Percentiles rank a stretch among this genome's conserved stretches.
These are phyloP conservation scores for Colletotrichum aenigma DNA, from an alignment of 2,329 filamentous ascomycete species.

Conservation along the genomic window DNA sequence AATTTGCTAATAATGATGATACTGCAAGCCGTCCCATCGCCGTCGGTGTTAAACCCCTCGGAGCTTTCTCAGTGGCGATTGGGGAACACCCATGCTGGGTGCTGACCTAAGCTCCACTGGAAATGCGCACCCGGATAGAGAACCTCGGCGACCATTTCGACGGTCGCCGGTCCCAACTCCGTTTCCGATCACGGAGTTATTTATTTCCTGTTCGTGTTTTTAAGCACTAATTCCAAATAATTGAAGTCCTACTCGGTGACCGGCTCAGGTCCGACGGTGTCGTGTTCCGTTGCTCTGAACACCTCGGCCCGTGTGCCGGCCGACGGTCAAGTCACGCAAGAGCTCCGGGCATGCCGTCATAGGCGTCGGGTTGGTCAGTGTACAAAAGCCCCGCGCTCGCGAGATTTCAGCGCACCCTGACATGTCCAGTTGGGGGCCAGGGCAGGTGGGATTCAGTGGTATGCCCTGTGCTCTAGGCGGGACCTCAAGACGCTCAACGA, in stretches of 20 bases:
- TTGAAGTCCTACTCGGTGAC: neutral
- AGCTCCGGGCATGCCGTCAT: conserved; percentile 10
- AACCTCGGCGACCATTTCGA: neutral
- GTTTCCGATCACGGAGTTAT: neutral
- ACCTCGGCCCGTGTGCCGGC: neutral
- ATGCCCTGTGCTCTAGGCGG: neutral
- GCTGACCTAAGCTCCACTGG: conserved; percentile 13
- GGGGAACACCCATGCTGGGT: conserved; percentile 6
- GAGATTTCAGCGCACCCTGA: neutral
- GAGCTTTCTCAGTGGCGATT: neutral
- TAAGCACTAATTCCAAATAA: neutral
- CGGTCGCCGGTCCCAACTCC: neutral
- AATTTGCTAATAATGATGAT: conserved; percentile 16
- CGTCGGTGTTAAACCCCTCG: neutral
- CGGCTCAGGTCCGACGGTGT: neutral
- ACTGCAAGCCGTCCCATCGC: neutral
- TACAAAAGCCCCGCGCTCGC: neutral
- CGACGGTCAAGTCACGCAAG: neutral
- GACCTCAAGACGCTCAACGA: neutral
- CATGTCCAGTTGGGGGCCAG: neutral
- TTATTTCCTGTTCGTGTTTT: neutral
- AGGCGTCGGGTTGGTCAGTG: neutral
- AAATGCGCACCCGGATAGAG: conserved; percentile 11
- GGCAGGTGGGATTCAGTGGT: neutral
- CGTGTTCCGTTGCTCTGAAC: neutral